phyloP scores from a whole-genome alignment of 1,139 yeast species.

The Lodderomyces theae region DNA sequence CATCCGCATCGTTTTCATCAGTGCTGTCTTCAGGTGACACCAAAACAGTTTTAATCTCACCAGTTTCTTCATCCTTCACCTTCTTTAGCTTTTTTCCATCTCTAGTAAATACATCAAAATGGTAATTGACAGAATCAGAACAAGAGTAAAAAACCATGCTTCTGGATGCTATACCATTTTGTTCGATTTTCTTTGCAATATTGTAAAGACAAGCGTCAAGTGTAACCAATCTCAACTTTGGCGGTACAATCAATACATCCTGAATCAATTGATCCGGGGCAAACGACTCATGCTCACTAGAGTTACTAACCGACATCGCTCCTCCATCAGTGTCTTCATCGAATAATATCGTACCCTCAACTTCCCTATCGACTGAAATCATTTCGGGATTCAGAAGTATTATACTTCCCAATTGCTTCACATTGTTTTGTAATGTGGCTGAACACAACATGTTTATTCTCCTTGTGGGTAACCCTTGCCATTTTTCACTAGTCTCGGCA shows the following conservation, averaged over 20 bases:
- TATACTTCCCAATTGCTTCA: conserved; percentile 74
- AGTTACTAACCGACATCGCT: background rate
- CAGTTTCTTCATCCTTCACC: conserved; percentile 27
- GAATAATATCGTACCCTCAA: conserved; percentile 38
- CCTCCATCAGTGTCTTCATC: conserved; percentile 28
- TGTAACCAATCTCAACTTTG: conserved; percentile 83
- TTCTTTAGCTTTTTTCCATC: conserved; percentile 44
- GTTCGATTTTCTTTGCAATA: conserved; percentile 24
- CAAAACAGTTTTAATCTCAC: conserved; percentile 18
- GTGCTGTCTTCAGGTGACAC: conserved; percentile 20
- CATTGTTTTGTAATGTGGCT: conserved; percentile 86
- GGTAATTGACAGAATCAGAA: conserved; percentile 93
- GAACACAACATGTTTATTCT: conserved; percentile 86
- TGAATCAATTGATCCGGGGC: conserved; percentile 94
- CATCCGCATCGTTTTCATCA: conserved; percentile 22
- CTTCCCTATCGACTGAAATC: conserved; percentile 40
- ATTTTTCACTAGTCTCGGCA: conserved; percentile 33
- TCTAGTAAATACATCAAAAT: conserved; percentile 69
- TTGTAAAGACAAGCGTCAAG: conserved; percentile 63
- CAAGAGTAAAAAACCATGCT: conserved; percentile 89
- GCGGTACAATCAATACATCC: conserved; percentile 78
- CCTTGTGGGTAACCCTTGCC: conserved; percentile 61
- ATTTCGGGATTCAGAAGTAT: conserved; percentile 70
- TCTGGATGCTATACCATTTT: conserved; percentile 30
- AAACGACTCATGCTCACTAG: conserved; percentile 29